Evolutionary conservation across 2,329 filamentous ascomycete species (phyloP), one percentile per base, ranked within the genome.

Genomic region (Colletotrichum echinochloae): DNA sequence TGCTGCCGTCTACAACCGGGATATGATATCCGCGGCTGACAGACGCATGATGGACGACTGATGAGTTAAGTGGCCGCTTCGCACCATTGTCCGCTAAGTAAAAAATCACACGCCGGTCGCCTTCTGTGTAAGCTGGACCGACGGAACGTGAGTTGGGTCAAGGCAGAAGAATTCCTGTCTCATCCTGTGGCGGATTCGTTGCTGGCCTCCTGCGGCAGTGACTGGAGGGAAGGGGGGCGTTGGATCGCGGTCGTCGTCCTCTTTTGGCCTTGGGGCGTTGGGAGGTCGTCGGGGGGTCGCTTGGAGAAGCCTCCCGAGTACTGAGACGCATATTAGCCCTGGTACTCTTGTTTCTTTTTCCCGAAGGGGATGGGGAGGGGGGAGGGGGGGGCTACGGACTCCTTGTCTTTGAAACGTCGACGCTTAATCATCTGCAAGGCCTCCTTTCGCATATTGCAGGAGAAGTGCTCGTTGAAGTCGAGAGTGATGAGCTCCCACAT

Each of bases 401-500:
- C 68, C 12, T 66, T 67, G 39, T 71, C 68, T 46, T 71, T 71
- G 57, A 71, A 71, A 5, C 68, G 51, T 41, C 68, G 66, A 18
- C 68, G 49, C 52, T 71, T 71, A 59, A 71, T 71, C 68, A 71
- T 71, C 44, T 71, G 68, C 30, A 71, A 37, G 30, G 68, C 68
- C 52, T 71, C 68, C 28, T 71, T 71, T n/a, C 68, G 68, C 68
- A 71, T 71, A 9, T 68, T 71, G 30, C 64, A 57, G 8, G 65
- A 55, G 33, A 71, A 71, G 26, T 71, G 68, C 41, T 71, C 68
- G 48, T 71, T 71, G 37, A 71, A 71, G 35, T 71, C 68, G 18
- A 71, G 64, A 2, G 68, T 71, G 51, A 71, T 71, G 9, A 71
- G 57, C 51, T 71, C 68, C 68, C 68, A 71, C 68, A 71, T 71